Conservation (phyloP, 208 protist species). For the Trypanosoma lewisi region DNA sequence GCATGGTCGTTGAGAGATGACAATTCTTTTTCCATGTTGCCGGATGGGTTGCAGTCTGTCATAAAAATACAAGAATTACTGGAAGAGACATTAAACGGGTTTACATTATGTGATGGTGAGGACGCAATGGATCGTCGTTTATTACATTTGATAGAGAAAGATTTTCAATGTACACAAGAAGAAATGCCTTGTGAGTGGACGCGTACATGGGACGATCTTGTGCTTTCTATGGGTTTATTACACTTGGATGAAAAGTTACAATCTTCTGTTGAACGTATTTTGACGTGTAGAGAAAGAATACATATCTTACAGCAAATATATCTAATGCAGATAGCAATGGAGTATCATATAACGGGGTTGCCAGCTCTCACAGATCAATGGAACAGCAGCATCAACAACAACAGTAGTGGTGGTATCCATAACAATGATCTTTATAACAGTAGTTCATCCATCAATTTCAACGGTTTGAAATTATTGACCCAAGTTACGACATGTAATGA, state of each 20-base stretch:
- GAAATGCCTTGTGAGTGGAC: neutral
- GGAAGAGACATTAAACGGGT: slow-evolving; percentile 26
- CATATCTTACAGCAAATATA: slow-evolving; percentile 52
- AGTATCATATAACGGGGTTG: slow-evolving; percentile 25
- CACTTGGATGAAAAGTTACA: slow-evolving; percentile 32
- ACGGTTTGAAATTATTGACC: neutral
- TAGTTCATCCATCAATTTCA: neutral
- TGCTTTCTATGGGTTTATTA: neutral
- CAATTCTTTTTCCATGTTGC: too few relatives aligned
- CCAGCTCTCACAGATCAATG: neutral
- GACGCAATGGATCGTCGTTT: slow-evolving; percentile 14
- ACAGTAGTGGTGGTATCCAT: too few relatives aligned
- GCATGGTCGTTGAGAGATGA: neutral
- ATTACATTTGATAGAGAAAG: slow-evolving; percentile 14
- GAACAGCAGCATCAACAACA: too few relatives aligned
- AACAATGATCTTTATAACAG: too few relatives aligned
- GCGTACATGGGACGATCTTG: neutral
- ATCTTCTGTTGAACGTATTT: slow-evolving; percentile 39
- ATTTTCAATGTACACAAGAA: slow-evolving; percentile 1
- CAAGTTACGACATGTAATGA: slow-evolving; percentile 1
- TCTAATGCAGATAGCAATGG: slow-evolving; percentile 29
- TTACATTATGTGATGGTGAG: slow-evolving; percentile 14
- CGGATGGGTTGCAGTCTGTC: slow-evolving; percentile 21
- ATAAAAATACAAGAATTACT: slow-evolving; percentile 31
- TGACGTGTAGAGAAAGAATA: slow-evolving; percentile 44